Conservation (phyloP, 2,329 filamentous ascomycete genomes). For the Trichoderma sp. region DNA sequence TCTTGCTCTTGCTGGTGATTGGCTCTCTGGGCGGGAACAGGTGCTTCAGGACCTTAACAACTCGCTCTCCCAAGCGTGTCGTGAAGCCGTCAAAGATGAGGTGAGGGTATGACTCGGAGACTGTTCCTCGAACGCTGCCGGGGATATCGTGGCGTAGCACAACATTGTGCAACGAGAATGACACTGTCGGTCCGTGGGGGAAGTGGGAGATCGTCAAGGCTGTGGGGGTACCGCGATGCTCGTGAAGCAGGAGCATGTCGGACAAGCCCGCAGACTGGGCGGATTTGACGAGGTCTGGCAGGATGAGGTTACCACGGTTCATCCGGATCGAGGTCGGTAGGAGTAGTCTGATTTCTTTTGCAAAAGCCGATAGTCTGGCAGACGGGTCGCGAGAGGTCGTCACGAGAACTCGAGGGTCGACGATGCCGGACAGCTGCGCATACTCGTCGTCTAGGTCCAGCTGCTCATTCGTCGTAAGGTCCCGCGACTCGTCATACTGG, state of each 20-base stretch:
- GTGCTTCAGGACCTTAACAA: conserved; percentile 91
- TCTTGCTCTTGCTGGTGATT: conserved; percentile 68
- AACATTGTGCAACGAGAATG: conserved; percentile 90
- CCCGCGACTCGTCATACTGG: conserved; percentile 87
- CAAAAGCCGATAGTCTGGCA: conserved; percentile 81
- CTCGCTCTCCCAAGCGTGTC: conserved; percentile 74
- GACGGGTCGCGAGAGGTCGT: conserved; percentile 90
- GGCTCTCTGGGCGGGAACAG: conserved; percentile 87
- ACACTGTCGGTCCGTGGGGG: conserved; percentile 77
- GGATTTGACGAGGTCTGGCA: conserved; percentile 81
- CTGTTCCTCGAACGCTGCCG: conserved; percentile 80
- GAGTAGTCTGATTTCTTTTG: conserved; percentile 85
- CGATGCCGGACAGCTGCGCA: conserved; percentile 82
- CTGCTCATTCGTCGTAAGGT: conserved; percentile 67
- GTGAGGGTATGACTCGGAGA: conserved; percentile 90
- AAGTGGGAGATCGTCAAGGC: conserved; percentile 86
- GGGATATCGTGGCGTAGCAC: conserved; percentile 92
- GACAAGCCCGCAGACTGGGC: conserved; percentile 78
- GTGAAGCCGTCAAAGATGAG: conserved; percentile 94
- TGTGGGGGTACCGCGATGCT: conserved; percentile 89
- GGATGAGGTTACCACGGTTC: conserved; percentile 87
- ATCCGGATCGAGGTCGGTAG: conserved; percentile 84
- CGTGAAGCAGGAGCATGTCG: conserved; percentile 85
- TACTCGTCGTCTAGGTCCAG: conserved; percentile 88
- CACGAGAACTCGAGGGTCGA: conserved; percentile 85